These are phyloP conservation scores for Aureobasidium mangrovei DNA, from an alignment of 2,329 filamentous ascomycete species.

Conservation along the genomic window DNA sequence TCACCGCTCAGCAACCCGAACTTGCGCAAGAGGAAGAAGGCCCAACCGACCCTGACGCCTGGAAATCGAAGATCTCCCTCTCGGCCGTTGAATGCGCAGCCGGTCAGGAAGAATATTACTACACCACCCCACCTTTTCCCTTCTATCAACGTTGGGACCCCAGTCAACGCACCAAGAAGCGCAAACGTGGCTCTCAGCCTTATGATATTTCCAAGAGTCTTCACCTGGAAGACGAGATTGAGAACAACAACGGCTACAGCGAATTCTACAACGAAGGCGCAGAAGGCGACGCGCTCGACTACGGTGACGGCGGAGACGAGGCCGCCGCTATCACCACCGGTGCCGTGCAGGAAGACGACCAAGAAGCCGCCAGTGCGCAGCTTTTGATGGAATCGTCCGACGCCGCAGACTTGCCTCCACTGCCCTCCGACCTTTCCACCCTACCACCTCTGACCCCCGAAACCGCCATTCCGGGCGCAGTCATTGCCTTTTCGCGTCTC, in stretches of 20 bases:
- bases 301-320: constrained; percentile 27
- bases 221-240: constrained; percentile 35
- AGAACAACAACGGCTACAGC: constrained; percentile 26
- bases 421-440: constrained; percentile 49
- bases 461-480: constrained; percentile 49
- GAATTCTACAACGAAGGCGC: constrained; percentile 26
- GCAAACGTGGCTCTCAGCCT: constrained; percentile 26
- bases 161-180: constrained; percentile 49
- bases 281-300: constrained; percentile 29
- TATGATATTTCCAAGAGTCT: constrained; percentile 35
- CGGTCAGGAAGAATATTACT: constrained; percentile 45
- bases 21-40: constrained; percentile 19
- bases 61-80: constrained; percentile 66
- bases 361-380: constrained; percentile 25
- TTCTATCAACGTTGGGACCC: constrained; percentile 80
- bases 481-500: constrained; percentile 61
- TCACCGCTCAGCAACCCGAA: constrained; percentile 24
- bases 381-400: constrained; percentile 22
- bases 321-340: constrained; percentile 18
- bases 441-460: constrained; percentile 44
- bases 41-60: constrained; percentile 50
- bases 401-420: constrained; percentile 51
- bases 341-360: constrained; percentile 18
- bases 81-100: constrained; percentile 76
- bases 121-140: constrained; percentile 76